Evolutionary conservation across 805 yeast species (phyloP).

Genomic region (Ogataea trehaloabstinens): DNA sequence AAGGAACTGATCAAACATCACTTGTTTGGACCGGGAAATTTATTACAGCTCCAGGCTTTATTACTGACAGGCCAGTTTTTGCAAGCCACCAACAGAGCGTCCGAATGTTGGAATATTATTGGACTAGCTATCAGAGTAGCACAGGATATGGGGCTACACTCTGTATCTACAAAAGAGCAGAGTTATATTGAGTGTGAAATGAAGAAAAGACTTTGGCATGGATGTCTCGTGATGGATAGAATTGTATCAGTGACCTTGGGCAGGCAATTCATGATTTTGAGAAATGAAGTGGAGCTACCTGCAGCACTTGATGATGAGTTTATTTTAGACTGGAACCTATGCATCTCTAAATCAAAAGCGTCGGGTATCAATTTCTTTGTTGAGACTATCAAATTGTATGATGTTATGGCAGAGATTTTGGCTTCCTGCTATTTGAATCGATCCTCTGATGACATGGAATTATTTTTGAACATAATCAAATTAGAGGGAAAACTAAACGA

Average conservation of each 20-base stretch:
- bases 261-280: constrained; percentile 3
- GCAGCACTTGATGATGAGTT: constrained; percentile 2
- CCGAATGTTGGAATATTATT: constrained; percentile 5
- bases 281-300: constrained; percentile 3
- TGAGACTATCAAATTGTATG: constrained; percentile 3
- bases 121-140: constrained; percentile 4
- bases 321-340: not conserved
- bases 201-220: constrained; percentile 4
- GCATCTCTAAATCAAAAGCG: not conserved
- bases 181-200: constrained; percentile 2
- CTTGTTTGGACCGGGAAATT: constrained; percentile 1
- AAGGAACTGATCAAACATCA: constrained; percentile 1
- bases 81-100: constrained; percentile 3
- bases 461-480: not conserved
- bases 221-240: constrained; percentile 3
- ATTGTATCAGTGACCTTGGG: constrained; percentile 3
- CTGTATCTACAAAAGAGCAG: not conserved
- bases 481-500: constrained; percentile 1
- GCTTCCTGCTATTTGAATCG: constrained; percentile 3
- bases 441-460: constrained; percentile 2
- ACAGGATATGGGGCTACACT: constrained; percentile 4
- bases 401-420: constrained; percentile 2
- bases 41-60: constrained; percentile 1
- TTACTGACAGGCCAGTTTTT: constrained; percentile 3
- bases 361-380: constrained; percentile 2